phyloP scores from a whole-genome alignment of 2,329 filamentous ascomycete species.

The Rhytidhysteron rufulum region DNA sequence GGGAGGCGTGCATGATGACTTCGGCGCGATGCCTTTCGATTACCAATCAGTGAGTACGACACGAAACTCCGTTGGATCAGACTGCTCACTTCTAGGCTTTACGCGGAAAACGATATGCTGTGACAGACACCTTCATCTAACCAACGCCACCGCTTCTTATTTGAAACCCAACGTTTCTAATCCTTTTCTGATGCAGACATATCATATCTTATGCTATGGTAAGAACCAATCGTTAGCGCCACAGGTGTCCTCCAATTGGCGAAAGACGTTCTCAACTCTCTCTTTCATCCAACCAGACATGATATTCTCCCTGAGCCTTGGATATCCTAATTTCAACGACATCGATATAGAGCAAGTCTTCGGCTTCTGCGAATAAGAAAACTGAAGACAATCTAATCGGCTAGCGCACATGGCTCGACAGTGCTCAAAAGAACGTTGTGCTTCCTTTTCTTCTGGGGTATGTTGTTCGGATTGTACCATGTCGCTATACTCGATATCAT shows the following conservation, averaged over 20 bases:
- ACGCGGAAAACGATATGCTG: no score
- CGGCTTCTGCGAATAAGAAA: slow-evolving; percentile 26
- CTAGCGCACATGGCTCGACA: slow-evolving; percentile 32
- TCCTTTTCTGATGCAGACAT: no score
- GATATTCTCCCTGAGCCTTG: slow-evolving; percentile 22
- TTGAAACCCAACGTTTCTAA: no score
- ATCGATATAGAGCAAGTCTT: slow-evolving; percentile 24
- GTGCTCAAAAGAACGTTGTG: slow-evolving; percentile 33
- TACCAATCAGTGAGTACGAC: no score
- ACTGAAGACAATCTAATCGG: slow-evolving; percentile 29
- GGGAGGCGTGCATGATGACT: no score
- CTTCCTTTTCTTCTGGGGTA: slow-evolving; percentile 25
- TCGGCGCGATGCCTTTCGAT: no score
- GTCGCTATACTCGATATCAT: slow-evolving; percentile 32
- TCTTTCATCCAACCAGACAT: slow-evolving; percentile 34
- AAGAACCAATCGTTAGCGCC: slow-evolving; percentile 31
- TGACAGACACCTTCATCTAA: no score
- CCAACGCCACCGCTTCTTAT: no score
- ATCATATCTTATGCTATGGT: no score
- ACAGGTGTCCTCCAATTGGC: slow-evolving; percentile 25
- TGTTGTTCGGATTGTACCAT: slow-evolving; percentile 21
- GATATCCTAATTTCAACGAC: slow-evolving; percentile 28
- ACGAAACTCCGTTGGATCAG: no score
- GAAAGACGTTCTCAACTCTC: slow-evolving; percentile 30
- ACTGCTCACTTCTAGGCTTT: no score